Base-by-base conservation (phyloP, 116 monocot genomes). In the Phalaenopsis hybrid region DNA sequence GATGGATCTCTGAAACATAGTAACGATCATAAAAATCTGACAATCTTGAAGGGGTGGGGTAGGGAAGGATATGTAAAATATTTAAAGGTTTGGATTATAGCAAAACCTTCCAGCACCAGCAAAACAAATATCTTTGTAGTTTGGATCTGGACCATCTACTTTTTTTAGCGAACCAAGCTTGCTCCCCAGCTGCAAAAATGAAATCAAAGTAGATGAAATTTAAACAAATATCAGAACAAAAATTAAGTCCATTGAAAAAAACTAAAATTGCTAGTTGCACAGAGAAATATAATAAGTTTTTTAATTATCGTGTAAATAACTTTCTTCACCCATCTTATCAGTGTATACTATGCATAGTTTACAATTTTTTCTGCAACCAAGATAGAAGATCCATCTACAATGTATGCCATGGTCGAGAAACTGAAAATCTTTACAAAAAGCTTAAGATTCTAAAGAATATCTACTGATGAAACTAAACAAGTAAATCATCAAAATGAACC, bases 121-220 rank as follows among this genome's bases (percentile, higher is more conserved):
- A 83, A 88, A 88, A 77, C 88, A 88, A 20, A 88, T 83, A 80
- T 88, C 88, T 41, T 88, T 88, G 73, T 85, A 88, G 80, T 74
- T 85, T 57, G 88, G 88, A 81, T 88, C 88, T 17, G 88, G 88
- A 59, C 88, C 88, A 73, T 57, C 80, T 37, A 88, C 82, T 81
- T 85, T 82, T 80, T 88, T 83, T 12, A 85, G 85, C 17, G 82
- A 85, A 78, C 79, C 48, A 17, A 88, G 49, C 18, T 85, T 82
- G 46, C 76, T 81, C 8, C 50, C 81, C 44, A 88, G 75, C 88
- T 88, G 49, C 44, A 41, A 72, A 8, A 72, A 37, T 37, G 15
- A n/a, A n/a, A n/a, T n/a, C n/a, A n/a, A n/a, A n/a, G n/a, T n/a
- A n/a, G n/a, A n/a, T n/a, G n/a, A n/a, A 0, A 63, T 6, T 7